A percentile compares a stretch with the other conserved stretches of the same genome.
phyloP scores from a whole-genome alignment of 1,139 yeast genomes.

The Geotrichum citri-aurantii region DNA sequence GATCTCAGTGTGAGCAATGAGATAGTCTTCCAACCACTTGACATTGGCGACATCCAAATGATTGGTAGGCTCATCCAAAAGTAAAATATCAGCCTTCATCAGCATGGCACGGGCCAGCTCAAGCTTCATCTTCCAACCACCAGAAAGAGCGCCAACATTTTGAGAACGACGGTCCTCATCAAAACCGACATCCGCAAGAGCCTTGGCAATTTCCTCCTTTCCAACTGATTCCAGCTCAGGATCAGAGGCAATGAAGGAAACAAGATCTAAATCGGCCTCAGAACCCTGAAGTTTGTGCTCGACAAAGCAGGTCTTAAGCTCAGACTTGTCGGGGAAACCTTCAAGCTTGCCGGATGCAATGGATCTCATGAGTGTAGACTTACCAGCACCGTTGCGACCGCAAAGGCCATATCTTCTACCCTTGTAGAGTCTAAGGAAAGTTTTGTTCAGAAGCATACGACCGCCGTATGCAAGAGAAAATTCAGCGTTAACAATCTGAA shows the following conservation, averaged over 20 bases:
- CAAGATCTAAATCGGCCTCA: slow-evolving; percentile 86
- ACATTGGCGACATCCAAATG: slow-evolving; percentile 95
- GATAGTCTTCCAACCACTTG: slow-evolving; percentile 86
- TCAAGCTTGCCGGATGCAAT: slow-evolving; percentile 95
- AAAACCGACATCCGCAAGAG: slow-evolving; percentile 82
- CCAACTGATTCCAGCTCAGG: slow-evolving; percentile 65
- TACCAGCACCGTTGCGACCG: slow-evolving; percentile 99
- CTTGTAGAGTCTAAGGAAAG: slow-evolving; percentile 76
- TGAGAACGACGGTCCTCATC: slow-evolving; percentile 84
- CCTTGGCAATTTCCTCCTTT: slow-evolving; percentile 64
- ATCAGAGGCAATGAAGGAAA: slow-evolving; percentile 83
- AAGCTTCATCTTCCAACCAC: slow-evolving; percentile 93
- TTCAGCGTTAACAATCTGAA: slow-evolving; percentile 88
- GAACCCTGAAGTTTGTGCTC: slow-evolving; percentile 96
- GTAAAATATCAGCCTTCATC: slow-evolving; percentile 91
- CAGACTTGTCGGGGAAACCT: slow-evolving; percentile 91
- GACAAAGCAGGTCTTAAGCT: slow-evolving; percentile 88
- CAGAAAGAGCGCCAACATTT: slow-evolving; percentile 89
- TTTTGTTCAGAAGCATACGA: slow-evolving; percentile 91
- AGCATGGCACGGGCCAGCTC: slow-evolving; percentile 98
- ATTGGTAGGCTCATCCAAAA: slow-evolving; percentile 97
- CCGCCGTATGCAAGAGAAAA: slow-evolving; percentile 97
- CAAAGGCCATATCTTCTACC: slow-evolving; percentile 97
- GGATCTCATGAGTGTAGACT: slow-evolving; percentile 94
- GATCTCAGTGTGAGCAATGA: slow-evolving; percentile 68